phyloP scores from a whole-genome alignment of 139 green algal species.

The Pleodorina starrii region DNA sequence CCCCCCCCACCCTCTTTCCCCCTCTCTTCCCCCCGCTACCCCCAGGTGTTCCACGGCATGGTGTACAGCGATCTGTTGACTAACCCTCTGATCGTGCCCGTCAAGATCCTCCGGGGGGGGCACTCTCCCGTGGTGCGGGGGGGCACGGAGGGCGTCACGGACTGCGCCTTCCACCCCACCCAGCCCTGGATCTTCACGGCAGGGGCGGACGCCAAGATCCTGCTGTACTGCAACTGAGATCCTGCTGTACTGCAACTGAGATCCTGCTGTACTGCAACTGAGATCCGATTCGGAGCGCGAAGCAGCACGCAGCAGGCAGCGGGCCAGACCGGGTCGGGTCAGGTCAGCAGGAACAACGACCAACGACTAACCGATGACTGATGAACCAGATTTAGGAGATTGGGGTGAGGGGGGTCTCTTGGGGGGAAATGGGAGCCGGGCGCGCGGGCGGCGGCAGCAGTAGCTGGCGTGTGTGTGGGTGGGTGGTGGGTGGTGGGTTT shows the following conservation, averaged over 20 bases:
- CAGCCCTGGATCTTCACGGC: slow-evolving; percentile 98
- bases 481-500: no score
- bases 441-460: no score
- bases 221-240: slow-evolving; percentile 73
- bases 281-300: no score
- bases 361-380: no score
- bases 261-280: slow-evolving; percentile 74
- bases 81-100: slow-evolving; percentile 97
- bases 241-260: slow-evolving; percentile 72
- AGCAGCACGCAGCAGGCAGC: no score
- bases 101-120: slow-evolving; percentile 76
- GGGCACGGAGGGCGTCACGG: slow-evolving; percentile 84
- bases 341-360: no score
- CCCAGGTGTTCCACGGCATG: slow-evolving; percentile 97
- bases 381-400: no score
- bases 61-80: slow-evolving; percentile 96
- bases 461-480: no score
- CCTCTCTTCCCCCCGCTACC: slow-evolving; percentile 84
- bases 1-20: background rate
- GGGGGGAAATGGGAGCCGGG: no score
- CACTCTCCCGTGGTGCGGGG: slow-evolving; percentile 65
- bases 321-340: no score
- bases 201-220: slow-evolving; percentile 82
- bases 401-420: no score
- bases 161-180: slow-evolving; percentile 92